Conservation (phyloP, 495 filamentous ascomycete species). For the Cetradonia linearis region DNA sequence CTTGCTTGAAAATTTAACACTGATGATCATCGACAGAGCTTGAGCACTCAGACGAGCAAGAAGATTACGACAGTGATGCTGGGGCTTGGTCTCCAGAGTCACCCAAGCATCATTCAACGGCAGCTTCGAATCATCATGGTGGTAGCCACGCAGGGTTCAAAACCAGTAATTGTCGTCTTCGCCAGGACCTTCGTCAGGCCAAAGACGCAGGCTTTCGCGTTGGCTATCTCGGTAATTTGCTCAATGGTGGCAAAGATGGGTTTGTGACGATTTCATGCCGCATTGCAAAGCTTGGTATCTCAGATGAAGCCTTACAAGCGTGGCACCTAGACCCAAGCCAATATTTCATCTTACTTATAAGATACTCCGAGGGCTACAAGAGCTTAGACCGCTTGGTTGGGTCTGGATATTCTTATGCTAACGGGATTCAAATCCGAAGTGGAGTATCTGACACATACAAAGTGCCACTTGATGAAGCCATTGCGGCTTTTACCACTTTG, state of each 20-base stretch:
- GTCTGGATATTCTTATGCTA: constrained; percentile 5
- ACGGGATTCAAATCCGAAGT: constrained; percentile 33
- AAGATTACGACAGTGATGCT: constrained; percentile 28
- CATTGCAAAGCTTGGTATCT: constrained; percentile 61
- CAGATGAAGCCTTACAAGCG: constrained; percentile 62
- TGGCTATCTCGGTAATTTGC: constrained; percentile 47
- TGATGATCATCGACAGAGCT: constrained; percentile 11
- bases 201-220: constrained; percentile 64
- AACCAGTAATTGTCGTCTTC: constrained; percentile 33
- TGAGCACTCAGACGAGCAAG: constrained; percentile 25
- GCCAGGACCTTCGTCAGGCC: constrained; percentile 50
- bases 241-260: constrained; percentile 32
- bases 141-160: constrained; percentile 19
- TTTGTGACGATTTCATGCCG: constrained; percentile 51
- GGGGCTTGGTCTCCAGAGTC: constrained; percentile 19
- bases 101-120: constrained; percentile 1
- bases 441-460: constrained; percentile 43
- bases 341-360: constrained; percentile 71
- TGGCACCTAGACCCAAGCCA: constrained; percentile 61
- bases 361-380: constrained; percentile 50
- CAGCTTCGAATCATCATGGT: constrained; percentile 18
- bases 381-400: constrained; percentile 41
- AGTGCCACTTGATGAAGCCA: constrained; percentile 33
- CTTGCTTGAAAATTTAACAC: constrained; percentile 8
- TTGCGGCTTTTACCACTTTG: constrained; percentile 38